These are phyloP conservation scores for Magnusiomyces tetraspermus DNA, from an alignment of 1,139 yeast species.

Conservation along the genomic window DNA sequence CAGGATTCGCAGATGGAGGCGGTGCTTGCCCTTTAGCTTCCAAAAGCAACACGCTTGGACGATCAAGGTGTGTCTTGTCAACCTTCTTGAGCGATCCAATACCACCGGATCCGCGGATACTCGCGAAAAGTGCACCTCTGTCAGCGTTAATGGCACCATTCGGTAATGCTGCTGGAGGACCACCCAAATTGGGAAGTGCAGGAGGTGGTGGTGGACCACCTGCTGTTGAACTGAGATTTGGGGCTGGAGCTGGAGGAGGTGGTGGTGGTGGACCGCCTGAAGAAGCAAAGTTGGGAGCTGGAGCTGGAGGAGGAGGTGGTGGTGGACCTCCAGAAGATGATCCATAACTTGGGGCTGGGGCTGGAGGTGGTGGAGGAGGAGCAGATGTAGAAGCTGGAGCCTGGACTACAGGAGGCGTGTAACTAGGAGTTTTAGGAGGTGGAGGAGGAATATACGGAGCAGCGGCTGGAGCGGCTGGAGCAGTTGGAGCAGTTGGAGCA, in stretches of 20 bases:
- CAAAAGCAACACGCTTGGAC: constrained; percentile 61
- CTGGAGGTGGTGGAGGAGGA: constrained; percentile 29
- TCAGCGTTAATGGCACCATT: constrained; percentile 42
- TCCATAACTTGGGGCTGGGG: constrained; percentile 21
- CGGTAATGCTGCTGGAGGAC: constrained; percentile 27
- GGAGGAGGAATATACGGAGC: constrained; percentile 16
- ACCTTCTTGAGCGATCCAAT: constrained; percentile 38
- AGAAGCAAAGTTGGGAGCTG: constrained; percentile 21
- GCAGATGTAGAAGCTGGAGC: constrained; percentile 7
- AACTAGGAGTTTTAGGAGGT: constrained; percentile 9
- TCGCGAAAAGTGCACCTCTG: constrained; percentile 77
- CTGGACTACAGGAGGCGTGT: constrained; percentile 8
- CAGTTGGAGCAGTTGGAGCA: constrained; percentile 23
- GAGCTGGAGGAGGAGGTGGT: constrained; percentile 31
- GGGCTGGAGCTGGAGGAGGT: constrained; percentile 13
- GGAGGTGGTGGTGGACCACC: constrained; percentile 31
- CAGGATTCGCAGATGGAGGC: constrained; percentile 20
- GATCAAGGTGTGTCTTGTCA: constrained; percentile 75
- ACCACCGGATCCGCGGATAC: constrained; percentile 75
- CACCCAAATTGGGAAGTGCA: constrained; percentile 33
- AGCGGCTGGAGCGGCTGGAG: constrained; percentile 21
- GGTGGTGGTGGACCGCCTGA: constrained; percentile 17
- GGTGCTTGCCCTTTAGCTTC: constrained; percentile 59
- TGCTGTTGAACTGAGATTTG: constrained; percentile 23
- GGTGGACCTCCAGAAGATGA: constrained; percentile 27